Evolutionary conservation across 176 grass and related monocot genomes (phyloP), one percentile per base, ranked within the genome.

Genomic region (Eleusine coracana): DNA sequence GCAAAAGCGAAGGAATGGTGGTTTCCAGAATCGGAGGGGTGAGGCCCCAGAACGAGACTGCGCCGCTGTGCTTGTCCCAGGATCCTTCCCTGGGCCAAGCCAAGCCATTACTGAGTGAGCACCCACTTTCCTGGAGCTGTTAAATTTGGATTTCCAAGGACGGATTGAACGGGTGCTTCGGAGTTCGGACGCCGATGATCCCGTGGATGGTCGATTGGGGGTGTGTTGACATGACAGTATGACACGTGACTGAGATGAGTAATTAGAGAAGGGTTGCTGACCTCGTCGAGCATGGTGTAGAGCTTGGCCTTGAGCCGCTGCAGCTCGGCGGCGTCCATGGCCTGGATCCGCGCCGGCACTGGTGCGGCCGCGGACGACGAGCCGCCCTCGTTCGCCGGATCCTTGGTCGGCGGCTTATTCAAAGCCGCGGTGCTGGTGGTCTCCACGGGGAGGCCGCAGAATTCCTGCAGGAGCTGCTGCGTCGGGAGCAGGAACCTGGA

Each of bases 271-370:
- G 17, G 31, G 31, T 2, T 34, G 71, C 87, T 92, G 76, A 99
- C 96, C 96, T 96, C 96, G 78, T 99, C 90, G 34, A 99, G 89
- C 93, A 96, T 90, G 80, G 92, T 27, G 83, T 88, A 86, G 80
- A 99, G 91, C 70, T 88, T 96, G 75, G 90, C 68, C 83, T 92
- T 99, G 75, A 92, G 90, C 75, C 88, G 73, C 51, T 99, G 91
- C 27, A 99, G 89, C 74, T 99, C 96, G 15, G 87, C 76, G 40
- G 90, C 83, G 20, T 96, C 90, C 73, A 94, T 81, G 70, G 96
- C 79, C 71, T 83, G 82, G 85, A 96, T 88, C 76, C 90, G 78
- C 74, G 83, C 50, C 34, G 87, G 8, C 44, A 46, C 86, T 38
- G 84, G 86, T 18, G 75, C 81, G 17, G 86, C 70, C 20, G 92